A percentile compares a stretch with the other conserved stretches of the same genome.
These are phyloP conservation scores for Dionaea muscipula DNA, from an alignment of 179 eudicot genomes.

Conservation along the genomic window DNA sequence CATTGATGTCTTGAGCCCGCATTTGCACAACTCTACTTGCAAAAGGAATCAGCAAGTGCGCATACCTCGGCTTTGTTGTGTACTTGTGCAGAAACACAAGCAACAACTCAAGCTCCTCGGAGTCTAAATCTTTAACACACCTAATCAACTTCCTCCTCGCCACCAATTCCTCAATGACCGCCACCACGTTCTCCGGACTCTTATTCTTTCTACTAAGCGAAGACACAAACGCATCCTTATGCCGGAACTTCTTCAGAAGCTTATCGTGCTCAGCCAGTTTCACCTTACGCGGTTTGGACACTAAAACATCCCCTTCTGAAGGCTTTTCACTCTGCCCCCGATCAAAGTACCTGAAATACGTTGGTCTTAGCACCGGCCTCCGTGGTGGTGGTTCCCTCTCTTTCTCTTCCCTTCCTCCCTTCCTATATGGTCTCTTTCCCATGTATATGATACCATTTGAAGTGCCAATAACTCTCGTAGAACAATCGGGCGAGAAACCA, in stretches of 20 bases:
- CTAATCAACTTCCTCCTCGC: slow-evolving; percentile 64
- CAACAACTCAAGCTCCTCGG: slow-evolving; percentile 55
- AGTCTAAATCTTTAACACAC: slow-evolving; percentile 51
- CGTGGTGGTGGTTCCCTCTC: slow-evolving; percentile 27
- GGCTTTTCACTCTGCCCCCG: slow-evolving; percentile 81
- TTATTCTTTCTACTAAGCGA: slow-evolving; percentile 48
- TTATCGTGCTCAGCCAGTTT: slow-evolving; percentile 69
- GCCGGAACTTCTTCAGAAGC: slow-evolving; percentile 69
- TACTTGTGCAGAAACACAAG: slow-evolving; percentile 53
- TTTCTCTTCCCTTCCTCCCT: slow-evolving; percentile 23
- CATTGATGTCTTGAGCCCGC: slow-evolving; percentile 55
- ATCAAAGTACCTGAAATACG: slow-evolving; percentile 63
- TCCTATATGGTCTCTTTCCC: slow-evolving; percentile 32
- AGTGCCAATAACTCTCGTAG: slow-evolving; percentile 56
- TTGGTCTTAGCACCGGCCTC: slow-evolving; percentile 46
- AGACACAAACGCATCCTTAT: slow-evolving; percentile 73
- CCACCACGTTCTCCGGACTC: slow-evolving; percentile 57
- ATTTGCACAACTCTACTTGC: slow-evolving; percentile 61
- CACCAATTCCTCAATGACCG: slow-evolving; percentile 86
- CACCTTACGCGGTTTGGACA: slow-evolving; percentile 52
- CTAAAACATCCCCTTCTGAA: slow-evolving; percentile 52
- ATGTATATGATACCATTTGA: slow-evolving; percentile 65
- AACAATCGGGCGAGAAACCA: slow-evolving; percentile 66
- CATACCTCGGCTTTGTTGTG: slow-evolving; percentile 54
- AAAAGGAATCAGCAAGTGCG: slow-evolving; percentile 50